Conservation (phyloP, 306 rosid genomes). For the Sicyos edulis region DNA sequence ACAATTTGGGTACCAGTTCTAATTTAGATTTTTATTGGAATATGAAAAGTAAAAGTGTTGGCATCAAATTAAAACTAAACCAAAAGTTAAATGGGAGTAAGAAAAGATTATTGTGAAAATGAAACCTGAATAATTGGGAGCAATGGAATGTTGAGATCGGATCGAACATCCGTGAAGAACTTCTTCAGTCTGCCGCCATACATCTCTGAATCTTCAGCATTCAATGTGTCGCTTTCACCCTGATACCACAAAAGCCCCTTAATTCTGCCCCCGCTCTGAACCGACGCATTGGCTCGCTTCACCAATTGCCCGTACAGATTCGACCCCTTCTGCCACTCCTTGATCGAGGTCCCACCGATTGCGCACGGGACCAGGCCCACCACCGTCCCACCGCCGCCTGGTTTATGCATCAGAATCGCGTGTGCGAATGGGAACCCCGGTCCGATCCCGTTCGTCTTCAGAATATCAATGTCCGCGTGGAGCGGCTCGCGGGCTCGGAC, state of each 20-base stretch:
- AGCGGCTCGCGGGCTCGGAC: slow-evolving; percentile 68
- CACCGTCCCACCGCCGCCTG: not conserved
- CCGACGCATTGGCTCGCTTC: slow-evolving; percentile 40
- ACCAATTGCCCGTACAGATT: slow-evolving; percentile 51
- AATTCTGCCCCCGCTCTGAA: slow-evolving; percentile 34
- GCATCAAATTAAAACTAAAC: too few species aligned
- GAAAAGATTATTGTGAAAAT: too few species aligned
- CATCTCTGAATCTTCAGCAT: slow-evolving; percentile 33
- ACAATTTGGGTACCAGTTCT: too few species aligned
- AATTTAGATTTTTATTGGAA: too few species aligned
- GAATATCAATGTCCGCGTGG: slow-evolving; percentile 41
- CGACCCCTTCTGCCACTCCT: slow-evolving; percentile 34
- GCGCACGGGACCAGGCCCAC: slow-evolving; percentile 44
- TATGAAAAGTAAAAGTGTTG: too few species aligned
- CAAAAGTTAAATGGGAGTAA: too few species aligned
- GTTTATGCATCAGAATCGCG: slow-evolving; percentile 16
- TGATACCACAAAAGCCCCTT: slow-evolving; percentile 70
- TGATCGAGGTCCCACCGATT: slow-evolving; percentile 36
- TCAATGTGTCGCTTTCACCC: slow-evolving; percentile 62
- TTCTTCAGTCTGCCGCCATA: slow-evolving; percentile 38
- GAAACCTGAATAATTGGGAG: slow-evolving; percentile 75
- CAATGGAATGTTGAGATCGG: slow-evolving; percentile 55
- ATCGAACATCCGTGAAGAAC: slow-evolving; percentile 49
- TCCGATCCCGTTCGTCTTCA: slow-evolving; percentile 32
- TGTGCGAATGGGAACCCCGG: slow-evolving; percentile 42